Base-by-base conservation (phyloP, 2,329 filamentous ascomycete genomes). In the Penicillium freii region DNA sequence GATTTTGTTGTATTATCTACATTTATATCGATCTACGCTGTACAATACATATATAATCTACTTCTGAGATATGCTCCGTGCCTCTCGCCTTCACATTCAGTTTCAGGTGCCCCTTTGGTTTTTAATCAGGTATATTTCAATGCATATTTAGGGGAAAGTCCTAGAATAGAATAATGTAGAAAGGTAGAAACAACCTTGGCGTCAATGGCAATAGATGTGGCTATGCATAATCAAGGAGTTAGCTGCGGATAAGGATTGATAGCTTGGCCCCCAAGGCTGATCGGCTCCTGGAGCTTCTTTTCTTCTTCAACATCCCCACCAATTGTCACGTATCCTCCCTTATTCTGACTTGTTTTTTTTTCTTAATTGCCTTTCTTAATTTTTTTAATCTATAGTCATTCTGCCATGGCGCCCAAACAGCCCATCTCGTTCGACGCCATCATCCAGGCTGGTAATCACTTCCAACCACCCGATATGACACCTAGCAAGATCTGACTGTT, bases 391-490 rank as follows among this genome's bases (percentile, higher is more conserved):
- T 11, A 33, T 17, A 54, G n/a, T 17, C 9, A 17, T 25, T 54
- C 62, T 58, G 61, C 45, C 46, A 79, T 78, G 76, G 70, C 50
- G 57, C 67, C 54, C 68, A 77, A 67, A 60, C 68, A 62, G 66
- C 73, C 59, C 21, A 63, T 77, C 40, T 79, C 79, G 9, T 82
- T 82, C 59, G 76, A 83, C 65, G 75, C 76, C 42, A 81, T 82
- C 63, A 81, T 82, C 57, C 73, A 81, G 68, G 75, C 78, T 63
- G 78, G 80, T 81, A 73, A 73, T 45, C 55, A 36, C 60, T 15
- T 15, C 25, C 23, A 43, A 21, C 25, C 46, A 34, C 52, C 33
- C n/a, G 17, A 44, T 4, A 44, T 44, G 7, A 21, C 19, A 23
- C 48, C 57, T 56, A 54, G 42, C 29, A n/a, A 55, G 51, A 54